A percentile compares a stretch with the other conserved stretches of the same genome.
phyloP scores from a whole-genome alignment of 1,284 basidiomycete species.

The Ceratorhiza oryzae-sativae region DNA sequence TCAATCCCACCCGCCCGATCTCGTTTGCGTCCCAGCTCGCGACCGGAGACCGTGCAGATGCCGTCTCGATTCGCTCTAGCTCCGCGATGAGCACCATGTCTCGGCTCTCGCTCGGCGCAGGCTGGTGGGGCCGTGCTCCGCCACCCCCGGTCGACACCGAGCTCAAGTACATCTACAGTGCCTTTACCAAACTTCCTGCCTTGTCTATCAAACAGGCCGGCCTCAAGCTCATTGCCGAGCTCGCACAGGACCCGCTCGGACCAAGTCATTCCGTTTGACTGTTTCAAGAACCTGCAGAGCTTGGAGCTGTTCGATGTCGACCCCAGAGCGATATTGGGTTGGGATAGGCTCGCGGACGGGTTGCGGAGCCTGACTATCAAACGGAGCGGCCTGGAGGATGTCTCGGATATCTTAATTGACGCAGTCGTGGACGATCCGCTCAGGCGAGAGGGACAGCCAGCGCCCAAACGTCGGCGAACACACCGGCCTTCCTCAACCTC shows the following conservation, averaged over 20 bases:
- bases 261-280: conserved; percentile 80
- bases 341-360: conserved; percentile 78
- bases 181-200: conserved; percentile 86
- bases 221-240: conserved; percentile 70
- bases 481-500: conserved; percentile 54
- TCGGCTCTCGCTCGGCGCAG: conserved; percentile 69
- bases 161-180: conserved; percentile 84
- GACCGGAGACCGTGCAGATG: conserved; percentile 69
- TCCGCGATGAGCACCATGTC: conserved; percentile 82
- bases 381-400: conserved; percentile 81
- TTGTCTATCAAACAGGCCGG: conserved; percentile 68
- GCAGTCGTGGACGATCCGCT: conserved; percentile 78
- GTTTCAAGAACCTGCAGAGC: conserved; percentile 81
- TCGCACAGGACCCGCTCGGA: conserved; percentile 73
- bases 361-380: conserved; percentile 76
- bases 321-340: conserved; percentile 82
- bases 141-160: conserved; percentile 70
- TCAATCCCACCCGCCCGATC: conserved; percentile 74
- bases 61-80: conserved; percentile 77
- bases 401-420: conserved; percentile 80
- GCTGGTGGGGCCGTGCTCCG: conserved; percentile 71
- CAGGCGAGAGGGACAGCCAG: conserved; percentile 36
- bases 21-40: conserved; percentile 70
- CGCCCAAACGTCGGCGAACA: conserved; percentile 52
- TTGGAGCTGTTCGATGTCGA: conserved; percentile 82